Base-by-base conservation (phyloP, 768 basidiomycete species). In the Russula ochroleuca region DNA sequence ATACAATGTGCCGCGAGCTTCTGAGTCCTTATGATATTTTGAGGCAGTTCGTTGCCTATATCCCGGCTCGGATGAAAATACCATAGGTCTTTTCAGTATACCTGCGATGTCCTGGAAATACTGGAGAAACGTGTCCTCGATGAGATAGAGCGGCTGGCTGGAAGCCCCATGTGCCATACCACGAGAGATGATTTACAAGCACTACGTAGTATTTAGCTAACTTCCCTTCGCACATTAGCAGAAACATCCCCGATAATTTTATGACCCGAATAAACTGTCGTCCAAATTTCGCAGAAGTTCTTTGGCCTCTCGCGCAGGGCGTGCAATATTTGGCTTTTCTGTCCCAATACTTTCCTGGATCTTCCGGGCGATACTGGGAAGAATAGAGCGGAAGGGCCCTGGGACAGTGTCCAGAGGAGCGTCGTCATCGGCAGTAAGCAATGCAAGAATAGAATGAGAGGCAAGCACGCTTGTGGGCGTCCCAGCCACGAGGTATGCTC, bases 71-170 rank as follows among this genome's bases (percentile, higher is more conserved):
- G 28, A n/a, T n/a, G n/a, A n/a, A n/a, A n/a, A n/a, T n/a, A n/a
- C n/a, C n/a, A n/a, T n/a, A n/a, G n/a, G n/a, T n/a, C n/a, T n/a
- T 0, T 97, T 98, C 69, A 87, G 1, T 98, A 98, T 72, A 96
- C 94, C 0, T 75, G 85, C 6, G 73, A 75, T 0, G 92, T 96
- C 1, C 75, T 98, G 47, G 69, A 72, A 5, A 82, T 77, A 3
- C 77, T 98, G 17, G 88, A 91, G 67, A 70, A 68, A 11, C 90
- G 93, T 72, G 85, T 87, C 0, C 71, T 81, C 5, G 77, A 74
- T 0, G 94, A 97, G 74, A 84, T 97, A 17, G 71, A 69, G 23
- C 75, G 85, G 59, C 73, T 97, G 13, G 94, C 94, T 1, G 94
- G 94, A 17, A 97, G 96, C 69, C 69, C 68, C 28, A 77, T 77